Base-by-base conservation (phyloP, 306 rosid species). In the Cucumis cinereus region DNA sequence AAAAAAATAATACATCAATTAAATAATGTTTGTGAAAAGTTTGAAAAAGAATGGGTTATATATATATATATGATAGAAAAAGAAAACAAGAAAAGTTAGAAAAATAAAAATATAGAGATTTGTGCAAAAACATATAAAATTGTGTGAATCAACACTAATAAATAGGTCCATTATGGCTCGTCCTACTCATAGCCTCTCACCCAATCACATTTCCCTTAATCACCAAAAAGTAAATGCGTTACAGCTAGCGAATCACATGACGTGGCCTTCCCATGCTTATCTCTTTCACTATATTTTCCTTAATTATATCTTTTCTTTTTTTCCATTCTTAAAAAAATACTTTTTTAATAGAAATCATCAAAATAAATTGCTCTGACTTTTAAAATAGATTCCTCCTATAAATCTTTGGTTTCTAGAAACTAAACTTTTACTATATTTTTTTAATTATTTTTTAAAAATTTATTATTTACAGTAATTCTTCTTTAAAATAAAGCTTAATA, bases 171-270 rank as follows among this genome's bases (percentile, higher is more conserved):
- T 52, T 28, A 50, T 72, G 76, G 43, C 28, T 50, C 45, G 8
- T 28, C 76, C 52, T 72, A 72, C 40, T 28, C 76, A 1, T 72
- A 72, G 47, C 23, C 76, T 72, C 76, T 30, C 11, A 10, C 76
- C 76, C 76, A 72, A 72, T 72, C 76, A 72, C 76, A 26, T 23
- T 43, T 23, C 13, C 8, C 20, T 41, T 45, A 14, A 69, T 26
- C 59, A 49, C 75, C 43, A 4, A 20, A 45, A 72, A 13, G 41
- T 24, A 58, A 77, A 69, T 89, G 96, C 88, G 84, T 69, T 77
- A 66, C 84, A 89, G 97, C 97, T 91, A 93, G 92, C 92, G 62
- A 59, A 28, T 77, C 74, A 81, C 78, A 45, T 82, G 85, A 85
- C 85, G 90, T 80, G 81, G 84, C 80, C n/a, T 76, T 60, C 23